These are phyloP conservation scores for Cymodocea nodosa DNA, from an alignment of 116 monocot genomes.

Conservation along the genomic window DNA sequence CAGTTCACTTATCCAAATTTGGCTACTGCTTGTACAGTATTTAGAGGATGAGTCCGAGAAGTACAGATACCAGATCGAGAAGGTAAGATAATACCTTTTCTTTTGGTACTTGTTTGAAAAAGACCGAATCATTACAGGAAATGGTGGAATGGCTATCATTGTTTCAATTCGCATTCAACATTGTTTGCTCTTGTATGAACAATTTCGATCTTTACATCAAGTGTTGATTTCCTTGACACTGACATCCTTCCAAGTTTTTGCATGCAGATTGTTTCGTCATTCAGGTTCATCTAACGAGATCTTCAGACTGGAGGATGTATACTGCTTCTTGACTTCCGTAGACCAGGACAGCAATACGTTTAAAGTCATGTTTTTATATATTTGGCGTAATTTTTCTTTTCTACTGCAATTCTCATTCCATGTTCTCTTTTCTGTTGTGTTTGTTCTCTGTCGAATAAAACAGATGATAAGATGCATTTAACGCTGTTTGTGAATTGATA, in stretches of 20 bases:
- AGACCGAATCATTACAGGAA: not conserved
- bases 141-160: not conserved
- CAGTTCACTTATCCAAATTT: not conserved
- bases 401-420: too few relatives aligned
- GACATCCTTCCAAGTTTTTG: not conserved
- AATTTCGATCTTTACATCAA: too few relatives aligned
- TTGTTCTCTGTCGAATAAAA: too few relatives aligned
- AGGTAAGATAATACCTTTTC: slow-evolving; percentile 26
- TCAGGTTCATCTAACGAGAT: slow-evolving; percentile 30
- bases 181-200: not conserved
- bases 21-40: slow-evolving; percentile 35
- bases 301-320: not conserved
- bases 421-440: too few relatives aligned
- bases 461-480: too few relatives aligned
- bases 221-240: not conserved
- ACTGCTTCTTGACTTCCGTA: not conserved
- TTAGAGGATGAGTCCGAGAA: slow-evolving; percentile 71
- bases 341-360: not conserved
- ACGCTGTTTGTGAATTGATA: too few relatives aligned
- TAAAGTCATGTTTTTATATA: too few relatives aligned
- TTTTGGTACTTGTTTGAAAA: not conserved
- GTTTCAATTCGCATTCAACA: not conserved
- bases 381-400: too few relatives aligned
- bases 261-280: slow-evolving; percentile 58
- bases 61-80: slow-evolving; percentile 47